Evolutionary conservation across 208 protist species (phyloP), one percentile per base, ranked within the genome.

Genomic region (Leptomonas pyrrhocoris): DNA sequence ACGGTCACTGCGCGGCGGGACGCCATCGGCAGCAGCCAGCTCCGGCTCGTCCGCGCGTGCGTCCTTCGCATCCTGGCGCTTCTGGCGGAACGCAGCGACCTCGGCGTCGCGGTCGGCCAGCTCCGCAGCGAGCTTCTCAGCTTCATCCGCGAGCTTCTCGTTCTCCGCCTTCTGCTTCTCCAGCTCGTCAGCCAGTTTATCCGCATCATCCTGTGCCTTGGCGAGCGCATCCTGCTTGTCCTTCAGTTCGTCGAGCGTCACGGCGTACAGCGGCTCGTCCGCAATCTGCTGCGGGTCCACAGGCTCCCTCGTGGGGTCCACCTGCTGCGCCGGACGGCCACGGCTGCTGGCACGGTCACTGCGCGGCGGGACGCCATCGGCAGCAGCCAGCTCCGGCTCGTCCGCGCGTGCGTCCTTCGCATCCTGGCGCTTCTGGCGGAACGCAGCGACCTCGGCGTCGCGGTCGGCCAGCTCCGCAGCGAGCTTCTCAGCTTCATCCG

Each of bases 381-480:
- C 68, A 2, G 42, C 56, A n/a, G 59, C 40, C n/a, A 74, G 59
- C 3, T 5, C 28, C 30, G 59, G 50, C 30, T 74, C 50, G 21
- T 38, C 15, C 4, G 55, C 55, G 25, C 55, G 55, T 2, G 55
- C 55, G 16, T 60, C 36, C 55, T 46, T 60, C 34, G 55, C 55
- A 36, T 60, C 55, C 34, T 60, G 55, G 4, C 55, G 55, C 55
- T 60, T 60, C 55, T 46, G 55, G 36, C 55, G 55, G 55, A 60
- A 60, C 34, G 55, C 55, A 21, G 55, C 55, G 28, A 60, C 23
- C 55, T 60, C 55, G n/a, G 55, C 55, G 31, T 73, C 68, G 50
- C 63, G 34, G 18, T 74, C 59, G 6, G 57, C 57, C 27, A 59
- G 28, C 19, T 60, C 38, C 30, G 30, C 49, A 25, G 13, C 13